Evolutionary conservation across 1,139 yeast species (phyloP), one percentile per base, ranked within the genome.

Genomic region (Groenewaldozyma auringiensis): DNA sequence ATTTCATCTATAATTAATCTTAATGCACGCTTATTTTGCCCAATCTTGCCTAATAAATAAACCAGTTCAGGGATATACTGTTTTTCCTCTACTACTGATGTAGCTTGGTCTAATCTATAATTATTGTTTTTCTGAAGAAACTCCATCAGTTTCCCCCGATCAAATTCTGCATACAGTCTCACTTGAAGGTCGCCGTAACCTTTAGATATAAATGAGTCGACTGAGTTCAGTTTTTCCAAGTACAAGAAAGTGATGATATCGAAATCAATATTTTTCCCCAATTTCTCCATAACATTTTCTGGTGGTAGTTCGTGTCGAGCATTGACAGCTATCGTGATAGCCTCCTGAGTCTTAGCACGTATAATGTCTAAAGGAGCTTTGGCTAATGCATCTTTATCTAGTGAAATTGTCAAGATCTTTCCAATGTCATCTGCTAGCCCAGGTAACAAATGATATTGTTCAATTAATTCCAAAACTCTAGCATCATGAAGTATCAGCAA

Each of bases 21-120:
- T 55, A 92, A 66, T 0, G 97, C 97, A 49, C 77, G 74, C 52
- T 75, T 76, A 50, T 82, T 79, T 53, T 85, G 85, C 1, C 98
- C 98, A 27, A 85, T 81, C 56, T 79, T 79, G 4, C 96, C 95
- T 51, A 87, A 72, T 33, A 92, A 65, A 56, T 79, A 88, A 0
- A 92, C 95, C 42, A 87, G 69, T 59, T 89, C 97, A 41, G 82
- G 79, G 31, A 72, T 73, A 42, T 71, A 70, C 1, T 71, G 71
- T 39, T 72, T 70, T 9, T 62, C 49, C 48, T 80, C 80, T 56
- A 95, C 86, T 0, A 82, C 62, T 8, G 66, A 63, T 17, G 87
- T 77, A 0, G 96, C 95, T 31, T 62, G 58, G 43, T 79, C 85
- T 37, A 87, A 75, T 52, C 84, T 77, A 63, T 88, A 92, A 50